Percentiles rank a stretch among this genome's conserved stretches.
These are phyloP conservation scores for Bryum argenteum DNA, from an alignment of 225 moss, liverwort and hornwort genomes.

Conservation along the genomic window DNA sequence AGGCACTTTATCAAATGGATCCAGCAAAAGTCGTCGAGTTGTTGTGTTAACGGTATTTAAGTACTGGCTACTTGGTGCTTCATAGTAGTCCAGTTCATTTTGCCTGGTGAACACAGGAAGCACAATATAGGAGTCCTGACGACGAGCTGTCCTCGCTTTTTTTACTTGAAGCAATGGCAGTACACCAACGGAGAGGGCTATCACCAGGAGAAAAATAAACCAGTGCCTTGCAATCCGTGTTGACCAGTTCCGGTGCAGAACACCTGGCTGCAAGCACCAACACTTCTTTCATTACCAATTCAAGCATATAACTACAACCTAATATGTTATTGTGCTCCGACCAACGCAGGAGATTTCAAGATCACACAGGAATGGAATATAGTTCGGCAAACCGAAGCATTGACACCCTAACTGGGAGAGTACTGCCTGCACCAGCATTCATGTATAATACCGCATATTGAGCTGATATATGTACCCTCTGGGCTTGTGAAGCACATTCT, in stretches of 20 bases:
- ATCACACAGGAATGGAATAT: background rate
- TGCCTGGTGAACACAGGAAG: conserved; percentile 34
- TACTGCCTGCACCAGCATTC: background rate
- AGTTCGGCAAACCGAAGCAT: background rate
- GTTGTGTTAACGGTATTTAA: background rate
- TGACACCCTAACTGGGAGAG: background rate
- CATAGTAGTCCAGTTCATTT: background rate
- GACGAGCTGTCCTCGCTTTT: conserved; percentile 20
- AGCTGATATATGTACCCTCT: background rate
- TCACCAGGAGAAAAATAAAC: conserved; percentile 24
- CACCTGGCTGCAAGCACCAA: conserved; percentile 32
- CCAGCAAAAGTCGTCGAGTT: conserved; percentile 30
- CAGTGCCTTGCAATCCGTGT: conserved; percentile 19
- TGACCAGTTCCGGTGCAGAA: background rate
- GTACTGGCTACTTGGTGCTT: background rate
- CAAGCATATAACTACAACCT: background rate
- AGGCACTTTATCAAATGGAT: conserved; percentile 19
- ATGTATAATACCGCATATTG: background rate
- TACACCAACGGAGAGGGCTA: conserved; percentile 27
- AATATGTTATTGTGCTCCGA: background rate
- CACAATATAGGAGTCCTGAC: conserved; percentile 24
- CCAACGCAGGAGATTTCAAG: background rate
- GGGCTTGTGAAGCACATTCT: background rate
- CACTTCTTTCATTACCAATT: rapidly evolving
- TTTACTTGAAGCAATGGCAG: conserved; percentile 28